Percentiles rank a stretch among this genome's conserved stretches.
phyloP scores from a whole-genome alignment of 2,329 filamentous ascomycete genomes.

The Trichoderma semiorbis region DNA sequence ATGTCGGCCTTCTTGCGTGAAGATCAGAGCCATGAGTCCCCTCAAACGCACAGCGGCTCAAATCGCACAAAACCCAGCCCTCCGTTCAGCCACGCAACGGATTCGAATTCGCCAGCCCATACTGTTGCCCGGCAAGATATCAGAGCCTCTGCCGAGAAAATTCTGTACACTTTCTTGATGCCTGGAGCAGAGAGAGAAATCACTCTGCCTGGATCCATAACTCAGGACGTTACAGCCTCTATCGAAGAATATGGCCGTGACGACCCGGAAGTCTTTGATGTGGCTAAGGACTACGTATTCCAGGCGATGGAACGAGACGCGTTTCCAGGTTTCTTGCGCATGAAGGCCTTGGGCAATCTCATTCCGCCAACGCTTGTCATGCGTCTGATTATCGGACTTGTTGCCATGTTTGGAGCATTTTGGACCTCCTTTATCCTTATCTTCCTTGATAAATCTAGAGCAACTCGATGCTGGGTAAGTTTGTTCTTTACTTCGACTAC shows the following conservation, averaged over 20 bases:
- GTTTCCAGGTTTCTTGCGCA: constrained; percentile 93
- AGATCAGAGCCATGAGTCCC: constrained; percentile 55
- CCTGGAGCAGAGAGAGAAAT: constrained; percentile 97
- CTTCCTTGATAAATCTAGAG: constrained; percentile 74
- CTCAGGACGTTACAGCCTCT: constrained; percentile 76
- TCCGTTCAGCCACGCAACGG: constrained; percentile 62
- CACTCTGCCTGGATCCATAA: constrained; percentile 82
- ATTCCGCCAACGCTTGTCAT: constrained; percentile 87
- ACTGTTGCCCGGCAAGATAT: constrained; percentile 87
- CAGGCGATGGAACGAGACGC: constrained; percentile 99
- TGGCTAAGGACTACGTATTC: constrained; percentile 98
- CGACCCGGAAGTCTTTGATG: constrained; percentile 95
- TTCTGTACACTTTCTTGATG: constrained; percentile 94
- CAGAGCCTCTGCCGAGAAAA: constrained; percentile 91
- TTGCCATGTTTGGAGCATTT: constrained; percentile 82
- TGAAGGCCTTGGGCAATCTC: constrained; percentile 92
- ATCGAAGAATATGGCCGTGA: constrained; percentile 91
- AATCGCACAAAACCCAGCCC: constrained; percentile 46
- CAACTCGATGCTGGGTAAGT: constrained; percentile 80
- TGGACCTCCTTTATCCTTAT: constrained; percentile 94
- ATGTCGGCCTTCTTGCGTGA: constrained; percentile 86
- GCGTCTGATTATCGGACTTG: constrained; percentile 77
- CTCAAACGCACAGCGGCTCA: constrained; percentile 50
- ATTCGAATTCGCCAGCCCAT: constrained; percentile 79
- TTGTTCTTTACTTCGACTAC: background rate